These are phyloP conservation scores for Kwoniella shivajii DNA, from an alignment of 1,284 basidiomycete genomes.

Conservation along the genomic window DNA sequence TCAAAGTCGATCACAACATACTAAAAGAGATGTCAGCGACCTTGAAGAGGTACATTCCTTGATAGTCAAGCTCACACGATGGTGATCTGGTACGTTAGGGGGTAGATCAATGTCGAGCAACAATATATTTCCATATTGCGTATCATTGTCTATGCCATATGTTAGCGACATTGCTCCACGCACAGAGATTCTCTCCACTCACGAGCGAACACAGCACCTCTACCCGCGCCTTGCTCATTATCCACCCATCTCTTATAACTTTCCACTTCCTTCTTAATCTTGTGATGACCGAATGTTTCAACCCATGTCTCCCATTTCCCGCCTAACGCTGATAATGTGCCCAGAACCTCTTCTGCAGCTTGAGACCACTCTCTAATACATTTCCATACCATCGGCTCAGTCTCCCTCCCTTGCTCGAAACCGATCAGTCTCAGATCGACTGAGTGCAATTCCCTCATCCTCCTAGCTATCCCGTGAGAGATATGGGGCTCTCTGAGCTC, in stretches of 20 bases:
- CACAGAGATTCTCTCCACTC: constrained; percentile 16
- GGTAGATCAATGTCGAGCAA: constrained; percentile 63
- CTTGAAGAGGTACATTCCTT: too few species aligned
- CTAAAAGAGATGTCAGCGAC: constrained; percentile 53
- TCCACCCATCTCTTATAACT: constrained; percentile 47
- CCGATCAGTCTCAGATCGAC: constrained; percentile 74
- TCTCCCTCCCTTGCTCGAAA: constrained; percentile 58
- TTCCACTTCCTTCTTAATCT: constrained; percentile 46
- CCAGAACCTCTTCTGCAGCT: constrained; percentile 41
- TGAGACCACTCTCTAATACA: constrained; percentile 67
- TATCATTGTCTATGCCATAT: constrained; percentile 74
- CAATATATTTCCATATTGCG: constrained; percentile 91
- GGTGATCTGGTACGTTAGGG: constrained; percentile 54
- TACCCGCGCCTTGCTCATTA: constrained; percentile 37
- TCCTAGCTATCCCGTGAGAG: constrained; percentile 79
- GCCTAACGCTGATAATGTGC: constrained; percentile 28
- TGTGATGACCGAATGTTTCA: constrained; percentile 45
- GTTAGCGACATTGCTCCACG: background rate
- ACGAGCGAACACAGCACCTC: constrained; percentile 53
- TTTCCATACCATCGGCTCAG: constrained; percentile 60
- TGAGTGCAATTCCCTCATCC: constrained; percentile 91
- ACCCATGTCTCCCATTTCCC: constrained; percentile 48
- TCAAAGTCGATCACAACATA: constrained; percentile 95
- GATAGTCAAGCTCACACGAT: constrained; percentile 34
- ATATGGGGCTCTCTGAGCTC: constrained; percentile 74